These are phyloP conservation scores for Codiaeum variegatum DNA, from an alignment of 441 rosid genomes.

Conservation along the genomic window DNA sequence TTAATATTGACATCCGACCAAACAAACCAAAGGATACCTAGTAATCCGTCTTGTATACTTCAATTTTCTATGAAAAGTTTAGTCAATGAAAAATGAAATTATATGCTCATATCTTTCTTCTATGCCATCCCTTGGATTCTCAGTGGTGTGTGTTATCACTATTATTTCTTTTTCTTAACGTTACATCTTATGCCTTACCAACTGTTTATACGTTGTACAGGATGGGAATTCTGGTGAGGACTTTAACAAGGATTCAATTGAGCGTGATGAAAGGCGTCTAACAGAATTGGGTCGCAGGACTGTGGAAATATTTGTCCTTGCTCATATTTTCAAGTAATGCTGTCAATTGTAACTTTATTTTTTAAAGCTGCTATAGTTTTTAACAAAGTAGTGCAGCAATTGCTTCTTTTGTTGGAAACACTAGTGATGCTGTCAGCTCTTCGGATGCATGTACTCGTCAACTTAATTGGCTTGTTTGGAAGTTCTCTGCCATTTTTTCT, in stretches of 20 bases:
- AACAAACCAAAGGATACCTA: too few species aligned
- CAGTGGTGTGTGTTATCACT: too few species aligned
- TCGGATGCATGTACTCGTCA: neutral
- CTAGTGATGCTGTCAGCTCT: neutral
- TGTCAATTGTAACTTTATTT: neutral
- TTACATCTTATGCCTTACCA: slow-evolving; percentile 7
- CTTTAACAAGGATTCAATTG: slow-evolving; percentile 67
- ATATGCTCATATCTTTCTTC: neutral
- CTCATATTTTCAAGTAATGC: slow-evolving; percentile 84
- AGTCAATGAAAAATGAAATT: neutral
- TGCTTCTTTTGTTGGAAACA: neutral
- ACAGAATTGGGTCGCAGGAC: slow-evolving; percentile 92
- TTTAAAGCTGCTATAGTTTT: neutral
- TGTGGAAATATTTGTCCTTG: slow-evolving; percentile 82
- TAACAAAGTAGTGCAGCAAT: neutral
- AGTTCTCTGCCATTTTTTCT: neutral
- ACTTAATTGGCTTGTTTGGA: neutral
- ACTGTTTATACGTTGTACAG: slow-evolving; percentile 36
- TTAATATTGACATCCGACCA: too few species aligned
- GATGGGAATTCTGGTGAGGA: slow-evolving; percentile 82
- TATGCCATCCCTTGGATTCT: neutral
- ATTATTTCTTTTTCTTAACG: neutral
- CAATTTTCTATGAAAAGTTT: neutral
- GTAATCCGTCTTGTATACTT: neutral
- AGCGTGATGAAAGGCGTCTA: slow-evolving; percentile 85